Evolutionary conservation across 306 rosid species (phyloP).

Genomic region (Lathyrus aphaca): DNA sequence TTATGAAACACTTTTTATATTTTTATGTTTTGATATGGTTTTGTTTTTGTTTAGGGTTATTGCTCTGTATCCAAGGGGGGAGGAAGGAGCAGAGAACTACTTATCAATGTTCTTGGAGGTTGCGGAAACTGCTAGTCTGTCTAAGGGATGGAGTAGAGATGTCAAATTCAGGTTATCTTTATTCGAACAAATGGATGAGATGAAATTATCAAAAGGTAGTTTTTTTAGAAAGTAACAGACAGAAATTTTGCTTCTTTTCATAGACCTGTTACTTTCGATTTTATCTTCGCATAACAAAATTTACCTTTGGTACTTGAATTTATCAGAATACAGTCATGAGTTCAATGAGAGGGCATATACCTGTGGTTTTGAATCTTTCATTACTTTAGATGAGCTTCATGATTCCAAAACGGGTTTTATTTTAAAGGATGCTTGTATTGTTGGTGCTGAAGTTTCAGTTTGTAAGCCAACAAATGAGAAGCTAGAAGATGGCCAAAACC

Average conservation of each 20-base stretch:
- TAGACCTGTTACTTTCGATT: too few relatives aligned
- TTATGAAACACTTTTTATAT: too few relatives aligned
- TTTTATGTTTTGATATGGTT: not conserved
- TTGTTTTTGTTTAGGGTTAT: not conserved
- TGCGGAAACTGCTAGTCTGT: not conserved
- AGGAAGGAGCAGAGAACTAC: not conserved
- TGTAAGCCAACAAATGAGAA: not conserved
- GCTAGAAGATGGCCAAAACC: not conserved
- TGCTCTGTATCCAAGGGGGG: not conserved
- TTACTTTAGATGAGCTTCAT: not conserved
- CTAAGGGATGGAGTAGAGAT: not conserved
- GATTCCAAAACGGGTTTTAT: not conserved
- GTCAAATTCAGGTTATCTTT: not conserved
- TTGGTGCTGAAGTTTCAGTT: not conserved
- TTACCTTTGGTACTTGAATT: not conserved
- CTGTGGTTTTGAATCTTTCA: not conserved
- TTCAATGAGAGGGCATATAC: not conserved
- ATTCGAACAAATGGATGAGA: not conserved
- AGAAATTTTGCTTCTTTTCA: not conserved
- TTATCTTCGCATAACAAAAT: too few relatives aligned
- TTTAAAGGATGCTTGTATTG: not conserved
- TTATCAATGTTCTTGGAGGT: not conserved
- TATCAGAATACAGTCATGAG: too few relatives aligned
- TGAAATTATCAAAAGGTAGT: too few relatives aligned
- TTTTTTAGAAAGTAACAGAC: too few relatives aligned